These are phyloP conservation scores for Brasenia schreberi DNA, from an alignment of 164 flowering plant genomes.

Conservation along the genomic window DNA sequence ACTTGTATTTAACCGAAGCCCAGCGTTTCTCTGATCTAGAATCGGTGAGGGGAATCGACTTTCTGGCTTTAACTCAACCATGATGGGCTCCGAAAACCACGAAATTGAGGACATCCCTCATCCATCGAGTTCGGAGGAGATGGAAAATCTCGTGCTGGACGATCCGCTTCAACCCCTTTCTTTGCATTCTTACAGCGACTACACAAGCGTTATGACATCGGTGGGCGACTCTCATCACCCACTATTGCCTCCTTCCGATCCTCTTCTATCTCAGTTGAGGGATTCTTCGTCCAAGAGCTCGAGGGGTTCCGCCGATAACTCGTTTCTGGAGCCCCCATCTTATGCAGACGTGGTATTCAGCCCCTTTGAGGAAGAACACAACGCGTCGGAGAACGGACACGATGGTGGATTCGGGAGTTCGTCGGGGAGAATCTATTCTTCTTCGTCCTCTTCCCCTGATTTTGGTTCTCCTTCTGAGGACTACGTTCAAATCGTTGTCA, in stretches of 20 bases:
- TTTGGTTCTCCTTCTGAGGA: conserved; percentile 21
- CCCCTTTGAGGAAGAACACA: conserved; percentile 20
- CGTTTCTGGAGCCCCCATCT: conserved; percentile 21
- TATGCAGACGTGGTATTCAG: conserved; percentile 43
- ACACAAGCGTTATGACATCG: conserved; percentile 34
- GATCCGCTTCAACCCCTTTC: conserved; percentile 17
- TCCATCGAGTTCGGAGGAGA: conserved; percentile 46
- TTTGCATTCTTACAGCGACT: conserved; percentile 9
- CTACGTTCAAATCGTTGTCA: conserved; percentile 55
- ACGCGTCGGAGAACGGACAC: not conserved
- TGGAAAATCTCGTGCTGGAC: conserved; percentile 52
- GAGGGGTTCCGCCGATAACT: conserved; percentile 8
- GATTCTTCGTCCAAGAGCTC: not conserved
- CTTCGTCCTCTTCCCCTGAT: conserved; percentile 15
- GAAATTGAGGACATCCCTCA: conserved; percentile 17
- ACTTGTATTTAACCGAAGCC: not conserved
- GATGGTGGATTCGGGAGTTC: not conserved
- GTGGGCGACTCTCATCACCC: conserved; percentile 32
- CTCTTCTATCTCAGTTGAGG: conserved; percentile 4
- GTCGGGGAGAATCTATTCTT: conserved; percentile 16
- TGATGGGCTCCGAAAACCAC: conserved; percentile 61
- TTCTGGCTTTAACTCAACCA: conserved; percentile 4
- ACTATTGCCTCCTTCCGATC: conserved; percentile 10
- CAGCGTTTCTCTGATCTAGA: not conserved
- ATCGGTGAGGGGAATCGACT: not conserved